These are phyloP conservation scores for Arabidopsis suecica DNA, from an alignment of 345 rosid species.

Conservation along the genomic window DNA sequence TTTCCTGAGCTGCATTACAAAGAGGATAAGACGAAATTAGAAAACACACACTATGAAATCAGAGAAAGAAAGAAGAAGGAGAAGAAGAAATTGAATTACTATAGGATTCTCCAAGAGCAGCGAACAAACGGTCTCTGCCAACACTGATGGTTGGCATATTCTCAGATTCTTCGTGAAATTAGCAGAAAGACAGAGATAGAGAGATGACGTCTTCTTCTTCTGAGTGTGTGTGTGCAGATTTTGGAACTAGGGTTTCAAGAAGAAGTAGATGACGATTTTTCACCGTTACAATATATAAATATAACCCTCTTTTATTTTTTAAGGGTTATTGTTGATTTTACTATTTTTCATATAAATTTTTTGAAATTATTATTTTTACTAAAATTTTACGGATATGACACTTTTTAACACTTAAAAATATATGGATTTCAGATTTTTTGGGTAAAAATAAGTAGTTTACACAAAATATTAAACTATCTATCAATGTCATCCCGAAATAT, in stretches of 20 bases:
- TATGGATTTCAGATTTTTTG: too few species aligned
- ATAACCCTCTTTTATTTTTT: not conserved
- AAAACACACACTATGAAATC: not conserved
- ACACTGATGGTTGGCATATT: slow-evolving; percentile 56
- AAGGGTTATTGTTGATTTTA: too few species aligned
- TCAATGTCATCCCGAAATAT: too few species aligned
- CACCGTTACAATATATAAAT: too few species aligned
- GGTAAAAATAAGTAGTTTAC: too few species aligned
- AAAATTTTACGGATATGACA: too few species aligned
- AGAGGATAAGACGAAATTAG: not conserved
- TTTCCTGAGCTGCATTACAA: slow-evolving; percentile 60
- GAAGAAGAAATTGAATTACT: slow-evolving; percentile 45
- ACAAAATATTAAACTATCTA: too few species aligned
- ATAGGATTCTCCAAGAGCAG: slow-evolving; percentile 71
- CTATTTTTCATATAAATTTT: too few species aligned
- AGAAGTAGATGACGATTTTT: not conserved
- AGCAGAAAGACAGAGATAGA: not conserved
- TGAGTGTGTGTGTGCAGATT: not conserved
- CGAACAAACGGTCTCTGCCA: slow-evolving; percentile 77
- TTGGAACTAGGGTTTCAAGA: slow-evolving; percentile 5
- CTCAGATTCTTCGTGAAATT: not conserved
- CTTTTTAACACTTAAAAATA: too few species aligned
- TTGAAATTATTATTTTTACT: too few species aligned
- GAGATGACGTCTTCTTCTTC: not conserved
- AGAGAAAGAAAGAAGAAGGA: not conserved